These are phyloP conservation scores for Cyberlindnera suaveolens DNA, from an alignment of 805 yeast species.

Conservation along the genomic window DNA sequence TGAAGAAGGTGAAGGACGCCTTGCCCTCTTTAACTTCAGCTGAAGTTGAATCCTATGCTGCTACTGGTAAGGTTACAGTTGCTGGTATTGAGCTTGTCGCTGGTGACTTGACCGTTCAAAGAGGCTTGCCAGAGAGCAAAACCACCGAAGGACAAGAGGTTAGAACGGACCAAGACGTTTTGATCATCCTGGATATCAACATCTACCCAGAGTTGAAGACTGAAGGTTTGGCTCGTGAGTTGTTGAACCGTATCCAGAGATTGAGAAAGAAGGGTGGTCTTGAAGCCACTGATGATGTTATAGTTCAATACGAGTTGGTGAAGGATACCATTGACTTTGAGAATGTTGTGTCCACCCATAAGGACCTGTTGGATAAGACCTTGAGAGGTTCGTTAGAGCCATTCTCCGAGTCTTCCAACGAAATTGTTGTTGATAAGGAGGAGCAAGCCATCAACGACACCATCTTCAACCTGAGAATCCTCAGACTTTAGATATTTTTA, in stretches of 20 bases:
- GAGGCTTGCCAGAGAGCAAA: constrained; percentile 74
- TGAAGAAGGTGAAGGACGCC: constrained; percentile 90
- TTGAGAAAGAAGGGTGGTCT: constrained; percentile 94
- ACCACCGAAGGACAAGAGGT: constrained; percentile 71
- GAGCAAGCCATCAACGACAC: constrained; percentile 82
- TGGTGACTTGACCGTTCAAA: constrained; percentile 85
- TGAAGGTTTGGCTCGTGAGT: constrained; percentile 95
- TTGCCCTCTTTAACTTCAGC: constrained; percentile 76
- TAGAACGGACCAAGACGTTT: constrained; percentile 84
- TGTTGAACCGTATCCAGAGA: constrained; percentile 95
- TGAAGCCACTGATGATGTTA: constrained; percentile 90
- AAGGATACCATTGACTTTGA: constrained; percentile 61
- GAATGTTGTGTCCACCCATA: constrained; percentile 55
- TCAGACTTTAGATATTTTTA: constrained; percentile 42
- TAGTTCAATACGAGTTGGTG: constrained; percentile 68
- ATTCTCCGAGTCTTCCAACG: constrained; percentile 36
- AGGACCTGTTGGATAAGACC: constrained; percentile 66
- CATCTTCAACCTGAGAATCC: constrained; percentile 67
- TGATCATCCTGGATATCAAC: constrained; percentile 83
- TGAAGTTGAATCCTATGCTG: constrained; percentile 72
- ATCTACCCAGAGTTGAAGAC: constrained; percentile 82
- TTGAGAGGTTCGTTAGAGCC: constrained; percentile 52
- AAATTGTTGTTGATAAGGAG: constrained; percentile 69
- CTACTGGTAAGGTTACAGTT: constrained; percentile 69
- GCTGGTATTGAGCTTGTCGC: constrained; percentile 83